Conservation (phyloP, 2,329 filamentous ascomycete species). For the Arthrinium puccinioides region DNA sequence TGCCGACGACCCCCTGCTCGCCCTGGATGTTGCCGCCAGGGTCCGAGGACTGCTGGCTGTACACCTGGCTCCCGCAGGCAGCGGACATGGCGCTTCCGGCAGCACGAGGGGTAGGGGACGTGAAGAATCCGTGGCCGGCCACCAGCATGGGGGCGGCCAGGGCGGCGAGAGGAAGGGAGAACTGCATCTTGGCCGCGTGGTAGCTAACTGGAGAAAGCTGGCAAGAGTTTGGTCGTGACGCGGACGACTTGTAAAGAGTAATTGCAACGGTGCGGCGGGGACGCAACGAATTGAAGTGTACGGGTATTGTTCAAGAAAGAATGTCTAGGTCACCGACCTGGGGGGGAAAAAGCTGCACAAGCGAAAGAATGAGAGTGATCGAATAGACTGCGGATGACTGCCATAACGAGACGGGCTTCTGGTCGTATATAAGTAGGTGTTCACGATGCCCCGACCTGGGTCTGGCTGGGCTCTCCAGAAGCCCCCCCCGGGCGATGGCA, state of each 20-base stretch:
- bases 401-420: no score
- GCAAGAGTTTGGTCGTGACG: background rate
- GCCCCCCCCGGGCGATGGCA: no score
- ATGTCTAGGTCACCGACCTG: conserved; percentile 10
- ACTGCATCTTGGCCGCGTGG: conserved; percentile 10
- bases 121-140: conserved; percentile 46
- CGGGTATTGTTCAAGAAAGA: conserved; percentile 5
- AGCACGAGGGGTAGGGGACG: conserved; percentile 36
- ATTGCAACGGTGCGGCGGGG: background rate
- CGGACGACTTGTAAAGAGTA: background rate
- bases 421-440: no score
- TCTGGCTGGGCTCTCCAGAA: no score
- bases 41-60: conserved; percentile 44
- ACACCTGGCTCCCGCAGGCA: conserved; percentile 47
- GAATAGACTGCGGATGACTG: no score
- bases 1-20: conserved; percentile 43
- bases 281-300: background rate
- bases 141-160: conserved; percentile 26
- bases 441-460: no score
- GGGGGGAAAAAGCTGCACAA: conserved; percentile 5
- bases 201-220: background rate
- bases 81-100: conserved; percentile 42
- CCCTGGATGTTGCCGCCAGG: conserved; percentile 48
- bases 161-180: conserved; percentile 5
- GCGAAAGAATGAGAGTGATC: conserved; percentile 4